A percentile compares a stretch with the other conserved stretches of the same genome.
These are phyloP conservation scores for Tagetes patula DNA, from an alignment of 129 eudicot genomes.

Conservation along the genomic window DNA sequence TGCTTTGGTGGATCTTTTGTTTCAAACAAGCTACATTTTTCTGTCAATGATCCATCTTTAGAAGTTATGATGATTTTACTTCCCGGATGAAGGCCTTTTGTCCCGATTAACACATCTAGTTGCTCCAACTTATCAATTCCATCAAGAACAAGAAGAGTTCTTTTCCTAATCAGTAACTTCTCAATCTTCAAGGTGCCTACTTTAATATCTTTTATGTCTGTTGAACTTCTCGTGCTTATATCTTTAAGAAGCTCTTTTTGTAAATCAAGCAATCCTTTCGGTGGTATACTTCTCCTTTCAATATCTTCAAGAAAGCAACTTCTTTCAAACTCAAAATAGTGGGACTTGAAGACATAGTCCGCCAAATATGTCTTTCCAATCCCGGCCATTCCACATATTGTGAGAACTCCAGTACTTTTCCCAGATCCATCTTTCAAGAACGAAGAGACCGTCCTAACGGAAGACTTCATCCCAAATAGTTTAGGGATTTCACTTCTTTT, in stretches of 20 bases:
- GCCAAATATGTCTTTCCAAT: constrained; percentile 33
- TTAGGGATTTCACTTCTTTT: not conserved
- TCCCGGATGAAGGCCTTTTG: constrained; percentile 18
- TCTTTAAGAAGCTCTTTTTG: constrained; percentile 31
- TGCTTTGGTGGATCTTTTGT: not conserved
- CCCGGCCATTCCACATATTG: constrained; percentile 13
- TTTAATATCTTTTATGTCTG: constrained; percentile 3
- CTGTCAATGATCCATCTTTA: not conserved
- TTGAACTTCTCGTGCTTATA: not conserved
- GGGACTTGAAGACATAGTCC: constrained; percentile 8
- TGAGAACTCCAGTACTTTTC: not conserved
- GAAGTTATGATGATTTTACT: constrained; percentile 41
- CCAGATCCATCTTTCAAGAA: constrained; percentile 12
- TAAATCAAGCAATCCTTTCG: constrained; percentile 21
- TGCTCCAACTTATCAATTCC: not conserved
- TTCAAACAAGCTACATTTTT: not conserved
- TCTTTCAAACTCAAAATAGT: constrained; percentile 11
- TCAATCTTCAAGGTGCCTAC: constrained; percentile 17
- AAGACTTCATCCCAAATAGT: constrained; percentile 14
- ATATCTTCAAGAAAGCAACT: constrained; percentile 29
- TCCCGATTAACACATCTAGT: constrained; percentile 25
- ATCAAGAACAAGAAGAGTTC: constrained; percentile 12
- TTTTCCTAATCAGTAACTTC: constrained; percentile 14
- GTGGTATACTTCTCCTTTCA: not conserved
- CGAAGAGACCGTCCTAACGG: not conserved